Percentiles rank a stretch among this genome's conserved stretches.
phyloP scores from a whole-genome alignment of 1,284 basidiomycete genomes.

The Paramarasmius palmivorus region DNA sequence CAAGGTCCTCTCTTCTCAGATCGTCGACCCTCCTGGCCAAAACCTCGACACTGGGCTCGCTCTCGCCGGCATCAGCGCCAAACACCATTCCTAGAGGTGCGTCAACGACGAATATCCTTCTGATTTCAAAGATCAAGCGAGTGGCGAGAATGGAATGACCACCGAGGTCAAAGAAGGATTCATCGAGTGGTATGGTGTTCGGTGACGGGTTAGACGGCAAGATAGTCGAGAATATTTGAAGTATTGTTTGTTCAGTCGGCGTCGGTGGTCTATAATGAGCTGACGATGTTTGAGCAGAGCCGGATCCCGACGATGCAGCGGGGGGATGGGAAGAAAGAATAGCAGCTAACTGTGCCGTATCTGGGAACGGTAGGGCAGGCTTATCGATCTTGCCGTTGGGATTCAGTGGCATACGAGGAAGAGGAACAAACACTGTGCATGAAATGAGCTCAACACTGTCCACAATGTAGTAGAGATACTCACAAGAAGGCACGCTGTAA shows the following conservation, averaged over 20 bases:
- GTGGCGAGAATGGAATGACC: constrained; percentile 99
- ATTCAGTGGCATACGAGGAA: constrained; percentile 95
- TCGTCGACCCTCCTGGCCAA: constrained; percentile 81
- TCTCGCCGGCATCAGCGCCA: constrained; percentile 29
- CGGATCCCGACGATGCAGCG: constrained; percentile 18
- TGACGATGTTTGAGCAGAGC: constrained; percentile 23
- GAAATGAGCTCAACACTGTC: constrained; percentile 16
- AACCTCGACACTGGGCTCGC: constrained; percentile 85
- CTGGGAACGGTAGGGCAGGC: constrained; percentile 97
- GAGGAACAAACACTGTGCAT: constrained; percentile 85
- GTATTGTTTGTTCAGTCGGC: constrained; percentile 81
- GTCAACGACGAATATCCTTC: constrained; percentile 90
- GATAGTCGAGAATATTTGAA: constrained; percentile 81
- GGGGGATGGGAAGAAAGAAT: constrained; percentile 26
- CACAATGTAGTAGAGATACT: constrained; percentile 26
- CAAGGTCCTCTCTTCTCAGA: constrained; percentile 81
- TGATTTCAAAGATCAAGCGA: constrained; percentile 94
- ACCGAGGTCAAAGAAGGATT: constrained; percentile 98
- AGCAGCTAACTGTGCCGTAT: constrained; percentile 70
- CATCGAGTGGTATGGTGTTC: constrained; percentile 80
- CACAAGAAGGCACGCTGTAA: constrained; percentile 88
- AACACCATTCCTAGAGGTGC: constrained; percentile 94
- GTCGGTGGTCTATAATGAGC: constrained; percentile 40
- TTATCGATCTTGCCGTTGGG: constrained; percentile 99
- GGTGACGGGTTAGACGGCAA: constrained; percentile 75